Percentiles rank a stretch among this genome's conserved stretches.
These are phyloP conservation scores for Hyaloperonospora brassicae DNA, from an alignment of 352 stramenopile genomes.

Conservation along the genomic window DNA sequence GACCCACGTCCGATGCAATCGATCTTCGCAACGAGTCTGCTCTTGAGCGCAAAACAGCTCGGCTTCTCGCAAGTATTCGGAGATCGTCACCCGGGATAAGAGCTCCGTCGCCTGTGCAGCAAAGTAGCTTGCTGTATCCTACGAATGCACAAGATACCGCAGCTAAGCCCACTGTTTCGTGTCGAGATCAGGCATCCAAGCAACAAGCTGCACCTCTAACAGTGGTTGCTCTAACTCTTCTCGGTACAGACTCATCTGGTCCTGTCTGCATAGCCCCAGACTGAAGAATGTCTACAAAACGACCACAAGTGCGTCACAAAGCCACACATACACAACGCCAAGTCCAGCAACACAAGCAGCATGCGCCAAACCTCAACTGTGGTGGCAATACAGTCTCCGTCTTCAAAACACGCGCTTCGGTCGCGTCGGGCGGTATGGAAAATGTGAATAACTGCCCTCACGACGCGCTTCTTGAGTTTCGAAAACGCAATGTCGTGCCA, in stretches of 20 bases:
- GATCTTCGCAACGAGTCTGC: constrained; percentile 63
- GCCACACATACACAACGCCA: neutral
- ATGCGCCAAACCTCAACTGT: constrained; percentile 48
- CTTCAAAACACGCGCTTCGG: constrained; percentile 57
- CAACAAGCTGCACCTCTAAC: constrained; percentile 33
- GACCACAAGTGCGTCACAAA: neutral
- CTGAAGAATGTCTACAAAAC: constrained; percentile 65
- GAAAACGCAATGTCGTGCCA: constrained; percentile 75
- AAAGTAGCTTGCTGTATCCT: constrained; percentile 70
- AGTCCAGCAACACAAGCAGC: neutral
- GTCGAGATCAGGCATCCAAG: neutral
- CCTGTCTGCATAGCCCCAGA: constrained; percentile 60
- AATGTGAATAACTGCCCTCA: constrained; percentile 56
- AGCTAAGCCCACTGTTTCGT: neutral
- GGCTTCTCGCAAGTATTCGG: constrained; percentile 64
- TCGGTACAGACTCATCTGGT: constrained; percentile 75
- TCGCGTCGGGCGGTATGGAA: constrained; percentile 47
- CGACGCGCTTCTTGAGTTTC: constrained; percentile 62
- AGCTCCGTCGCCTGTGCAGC: constrained; percentile 53
- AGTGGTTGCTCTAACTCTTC: constrained; percentile 71
- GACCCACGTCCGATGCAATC: constrained; percentile 70
- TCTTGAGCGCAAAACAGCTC: constrained; percentile 73
- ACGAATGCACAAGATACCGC: neutral
- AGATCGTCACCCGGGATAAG: constrained; percentile 54
- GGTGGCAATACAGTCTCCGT: constrained; percentile 56